A percentile compares a stretch with the other conserved stretches of the same genome.
Evolutionary conservation across 768 basidiomycete genomes (phyloP).

Genomic region (Amanita muscaria): DNA sequence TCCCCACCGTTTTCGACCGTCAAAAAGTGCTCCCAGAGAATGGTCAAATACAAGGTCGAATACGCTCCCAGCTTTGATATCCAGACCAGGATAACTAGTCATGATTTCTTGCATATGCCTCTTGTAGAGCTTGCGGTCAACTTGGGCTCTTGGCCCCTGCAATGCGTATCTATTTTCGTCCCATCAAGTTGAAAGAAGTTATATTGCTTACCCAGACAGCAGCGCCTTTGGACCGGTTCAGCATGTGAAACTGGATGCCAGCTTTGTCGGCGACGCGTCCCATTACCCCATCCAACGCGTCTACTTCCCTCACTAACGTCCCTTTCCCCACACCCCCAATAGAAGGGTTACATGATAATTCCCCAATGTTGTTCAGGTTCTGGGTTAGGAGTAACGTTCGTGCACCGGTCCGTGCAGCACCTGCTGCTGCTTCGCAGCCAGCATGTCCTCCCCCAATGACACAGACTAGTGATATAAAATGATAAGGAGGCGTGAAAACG

Average conservation of each 20-base stretch:
- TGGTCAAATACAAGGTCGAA: constrained; percentile 69
- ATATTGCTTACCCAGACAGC: constrained; percentile 78
- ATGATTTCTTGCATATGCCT: constrained; percentile 68
- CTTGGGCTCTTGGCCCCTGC: constrained; percentile 84
- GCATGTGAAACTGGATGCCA: constrained; percentile 80
- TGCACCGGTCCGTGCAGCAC: constrained; percentile 76
- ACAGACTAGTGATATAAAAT: constrained; percentile 43
- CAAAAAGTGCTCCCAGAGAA: constrained; percentile 3
- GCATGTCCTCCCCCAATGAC: constrained; percentile 91
- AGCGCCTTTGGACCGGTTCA: constrained; percentile 80
- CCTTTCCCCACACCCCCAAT: constrained; percentile 92
- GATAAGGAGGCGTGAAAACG: neutral
- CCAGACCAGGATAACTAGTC: constrained; percentile 56
- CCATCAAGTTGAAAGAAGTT: neutral
- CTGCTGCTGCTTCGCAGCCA: constrained; percentile 87
- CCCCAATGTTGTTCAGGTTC: constrained; percentile 70
- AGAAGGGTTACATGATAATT: constrained; percentile 85
- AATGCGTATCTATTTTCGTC: neutral
- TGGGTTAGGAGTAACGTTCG: constrained; percentile 78
- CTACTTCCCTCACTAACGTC: constrained; percentile 83
- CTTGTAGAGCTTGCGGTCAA: constrained; percentile 81
- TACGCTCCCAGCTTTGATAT: constrained; percentile 64
- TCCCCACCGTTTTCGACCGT: constrained; percentile 35
- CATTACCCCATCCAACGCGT: constrained; percentile 84
- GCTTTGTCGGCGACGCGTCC: constrained; percentile 84